Evolutionary conservation across 331 rosid species (phyloP).

Genomic region (Spiraea crenata): DNA sequence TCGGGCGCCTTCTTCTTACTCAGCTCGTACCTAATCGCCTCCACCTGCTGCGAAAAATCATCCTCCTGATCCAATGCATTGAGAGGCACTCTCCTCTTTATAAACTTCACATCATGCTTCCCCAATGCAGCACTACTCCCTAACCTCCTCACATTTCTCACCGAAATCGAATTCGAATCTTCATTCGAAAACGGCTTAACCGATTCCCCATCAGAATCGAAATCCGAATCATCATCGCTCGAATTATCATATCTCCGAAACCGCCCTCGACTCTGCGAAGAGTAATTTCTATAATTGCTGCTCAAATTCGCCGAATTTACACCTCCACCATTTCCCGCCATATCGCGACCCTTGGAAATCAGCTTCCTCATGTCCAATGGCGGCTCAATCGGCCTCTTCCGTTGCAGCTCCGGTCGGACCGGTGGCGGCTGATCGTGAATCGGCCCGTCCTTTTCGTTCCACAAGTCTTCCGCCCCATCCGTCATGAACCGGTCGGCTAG

Average conservation of each 20-base stretch:
- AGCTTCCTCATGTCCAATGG: slow-evolving; percentile 40
- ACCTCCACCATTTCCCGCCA: slow-evolving; percentile 8
- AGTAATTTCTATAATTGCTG: slow-evolving; percentile 37
- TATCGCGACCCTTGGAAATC: slow-evolving; percentile 21
- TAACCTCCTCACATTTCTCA: slow-evolving; percentile 31
- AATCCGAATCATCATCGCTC: slow-evolving; percentile 33
- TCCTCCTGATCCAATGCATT: slow-evolving; percentile 36
- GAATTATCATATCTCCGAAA: slow-evolving; percentile 44
- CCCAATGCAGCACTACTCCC: slow-evolving; percentile 86
- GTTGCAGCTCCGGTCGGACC: neutral
- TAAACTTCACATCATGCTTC: slow-evolving; percentile 42
- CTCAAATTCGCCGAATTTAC: slow-evolving; percentile 18
- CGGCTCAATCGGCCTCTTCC: slow-evolving; percentile 14
- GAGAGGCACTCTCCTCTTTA: slow-evolving; percentile 32
- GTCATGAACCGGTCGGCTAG: slow-evolving; percentile 83
- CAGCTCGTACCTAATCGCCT: slow-evolving; percentile 59
- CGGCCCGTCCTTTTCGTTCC: slow-evolving; percentile 87
- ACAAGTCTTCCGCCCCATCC: slow-evolving; percentile 76
- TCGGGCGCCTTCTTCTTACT: slow-evolving; percentile 47
- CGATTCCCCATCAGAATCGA: slow-evolving; percentile 26
- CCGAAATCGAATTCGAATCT: slow-evolving; percentile 11
- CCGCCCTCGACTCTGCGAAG: slow-evolving; percentile 33
- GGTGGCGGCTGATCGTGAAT: slow-evolving; percentile 25
- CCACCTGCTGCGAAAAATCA: slow-evolving; percentile 57
- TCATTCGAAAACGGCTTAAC: slow-evolving; percentile 20